Evolutionary conservation across 306 rosid species (phyloP).

Genomic region (Benincasa hispida): DNA sequence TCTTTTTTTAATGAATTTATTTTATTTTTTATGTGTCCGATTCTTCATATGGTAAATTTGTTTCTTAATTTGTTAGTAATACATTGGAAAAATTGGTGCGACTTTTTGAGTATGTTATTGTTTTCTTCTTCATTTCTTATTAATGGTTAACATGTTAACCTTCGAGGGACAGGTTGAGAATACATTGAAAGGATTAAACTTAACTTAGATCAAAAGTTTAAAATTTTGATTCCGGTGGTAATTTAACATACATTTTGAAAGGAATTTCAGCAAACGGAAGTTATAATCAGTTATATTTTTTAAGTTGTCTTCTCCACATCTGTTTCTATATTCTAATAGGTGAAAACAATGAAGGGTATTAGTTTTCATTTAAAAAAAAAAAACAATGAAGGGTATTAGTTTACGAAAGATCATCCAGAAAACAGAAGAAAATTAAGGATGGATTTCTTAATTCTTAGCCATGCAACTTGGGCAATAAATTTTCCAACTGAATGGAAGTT

Average conservation of each 20-base stretch:
- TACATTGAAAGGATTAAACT: neutral
- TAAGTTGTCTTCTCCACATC: neutral
- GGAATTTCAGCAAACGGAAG: neutral
- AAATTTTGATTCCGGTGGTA: neutral
- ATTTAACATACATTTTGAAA: neutral
- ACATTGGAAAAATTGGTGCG: neutral
- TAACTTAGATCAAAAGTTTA: neutral
- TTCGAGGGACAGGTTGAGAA: neutral
- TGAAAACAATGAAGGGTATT: neutral
- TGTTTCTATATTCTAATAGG: neutral
- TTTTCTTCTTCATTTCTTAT: neutral
- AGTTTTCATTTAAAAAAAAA: no score
- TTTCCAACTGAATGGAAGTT: neutral
- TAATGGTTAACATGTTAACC: neutral
- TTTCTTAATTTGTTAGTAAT: neutral
- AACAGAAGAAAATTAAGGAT: neutral
- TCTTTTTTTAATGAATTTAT: no score
- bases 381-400: neutral
- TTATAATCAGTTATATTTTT: neutral
- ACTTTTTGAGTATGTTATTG: neutral
- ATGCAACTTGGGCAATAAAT: neutral
- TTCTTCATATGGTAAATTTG: neutral
- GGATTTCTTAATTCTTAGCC: neutral
- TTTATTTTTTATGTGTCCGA: neutral
- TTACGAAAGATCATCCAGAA: neutral